Base-by-base conservation (phyloP, 768 basidiomycete species). In the Jaapia argillacea region DNA sequence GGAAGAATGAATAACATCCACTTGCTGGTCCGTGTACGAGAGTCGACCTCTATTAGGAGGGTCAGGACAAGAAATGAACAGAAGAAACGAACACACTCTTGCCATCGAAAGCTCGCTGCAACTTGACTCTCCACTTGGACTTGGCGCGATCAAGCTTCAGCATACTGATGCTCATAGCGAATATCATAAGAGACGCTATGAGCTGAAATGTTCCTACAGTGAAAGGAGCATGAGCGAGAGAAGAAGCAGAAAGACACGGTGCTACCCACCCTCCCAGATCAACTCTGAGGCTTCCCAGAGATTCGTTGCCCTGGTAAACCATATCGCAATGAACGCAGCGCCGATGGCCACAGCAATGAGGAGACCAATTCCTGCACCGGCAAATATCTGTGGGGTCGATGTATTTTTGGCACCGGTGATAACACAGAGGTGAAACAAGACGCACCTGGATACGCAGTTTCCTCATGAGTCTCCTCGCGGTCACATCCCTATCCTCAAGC, bases 91-190 rank as follows among this genome's bases (percentile, higher is more conserved):
- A 54, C 71, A 28, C 47, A 79, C 81, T 50, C 45, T 74, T 61
- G 13, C 68, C 73, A 20, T 71, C 66, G 64, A 97, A 96, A 1
- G 92, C 85, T 10, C 67, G 69, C 45, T 79, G 70, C 38, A 98
- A 78, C 68, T 94, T 96, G 56, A 88, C 63, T 51, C 88, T 77
- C 94, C 94, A 99, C 62, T 88, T 91, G 16, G 83, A 74, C 59
- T 90, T 86, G 7, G 94, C 85, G 55, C 83, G 72, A 61, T 98
- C 93, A 75, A 99, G 81, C 58, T 88, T 91, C 47, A 99, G 77
- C 85, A 98, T 93, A 27, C 85, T 83, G 28, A 97, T 56, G 3
- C 89, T 92, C 90, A 97, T 94, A 57, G 84, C 69, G 60, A 91
- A 88, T 55, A 96, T 92, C 74, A 96, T 78, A 52, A 89, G 45